Base-by-base conservation (phyloP, 768 basidiomycete genomes). In the Hebeloma cylindrosporum region DNA sequence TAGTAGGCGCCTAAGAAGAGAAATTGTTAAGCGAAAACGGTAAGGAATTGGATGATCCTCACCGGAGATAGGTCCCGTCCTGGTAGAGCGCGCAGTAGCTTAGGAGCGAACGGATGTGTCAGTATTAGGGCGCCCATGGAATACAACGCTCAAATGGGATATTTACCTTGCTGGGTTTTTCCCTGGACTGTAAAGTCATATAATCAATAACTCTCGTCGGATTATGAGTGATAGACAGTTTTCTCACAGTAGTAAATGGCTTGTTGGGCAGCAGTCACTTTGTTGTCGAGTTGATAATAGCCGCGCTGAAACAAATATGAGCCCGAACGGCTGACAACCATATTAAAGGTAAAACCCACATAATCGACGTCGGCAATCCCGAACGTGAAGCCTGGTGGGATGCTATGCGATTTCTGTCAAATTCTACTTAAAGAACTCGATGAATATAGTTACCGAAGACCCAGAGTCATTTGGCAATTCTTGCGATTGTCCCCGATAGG, bases 181-280 rank as follows among this genome's bases (percentile, higher is more conserved):
- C 58, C 57, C 44, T 60, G 60, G 54, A 58, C 58, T 60, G 22
- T 9, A 27, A 36, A 27, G 23, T 40, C 20, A 28, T 4, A 11
- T 26, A 11, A 7, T 7, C 33, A 10, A 26, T 7, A 13, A 31
- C 13, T 3, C n/a, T 4, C 17, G 18, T 30, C 18, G 20, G 16
- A 14, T 4, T 10, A 26, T 3, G 13, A n/a, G 17, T 18, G 27
- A 17, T 13, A 31, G 22, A 22, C 8, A 5, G 17, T 18, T 26
- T 13, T 33, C 58, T 33, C 28, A 60, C 57, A 58, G 50, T 58
- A 62, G 25, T 62, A 62, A 16, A 56, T 57, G 11, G 58, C 53
- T 36, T 60, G 55, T 34, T 62, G 60, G 4, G 54, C 27, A 16
- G 57, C 57, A 14, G 57, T 58, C 1, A 58, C 60, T 27, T 49